Evolutionary conservation across 495 filamentous ascomycete species (phyloP).

Genomic region (Coniosporium apollinis): DNA sequence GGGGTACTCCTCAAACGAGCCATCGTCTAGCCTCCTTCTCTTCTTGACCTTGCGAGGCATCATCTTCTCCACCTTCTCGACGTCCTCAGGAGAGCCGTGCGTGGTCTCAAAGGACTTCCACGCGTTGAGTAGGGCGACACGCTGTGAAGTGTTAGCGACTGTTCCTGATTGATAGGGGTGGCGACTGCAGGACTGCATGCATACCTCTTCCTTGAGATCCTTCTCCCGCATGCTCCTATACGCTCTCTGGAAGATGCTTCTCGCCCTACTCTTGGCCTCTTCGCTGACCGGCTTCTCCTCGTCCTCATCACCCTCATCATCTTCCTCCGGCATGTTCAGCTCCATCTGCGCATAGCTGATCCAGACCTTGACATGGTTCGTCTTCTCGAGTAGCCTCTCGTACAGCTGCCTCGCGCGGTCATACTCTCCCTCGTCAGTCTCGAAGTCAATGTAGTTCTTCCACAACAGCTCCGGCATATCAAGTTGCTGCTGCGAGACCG

Average conservation of each 20-base stretch:
- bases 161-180: too few species aligned
- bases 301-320: slow-evolving; percentile 40
- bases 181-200: too few species aligned
- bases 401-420: slow-evolving; percentile 68
- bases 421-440: slow-evolving; percentile 84
- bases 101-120: slow-evolving; percentile 84
- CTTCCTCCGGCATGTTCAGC: slow-evolving; percentile 64
- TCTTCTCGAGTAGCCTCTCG: slow-evolving; percentile 81
- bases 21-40: slow-evolving; percentile 83
- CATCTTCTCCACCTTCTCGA: slow-evolving; percentile 73
- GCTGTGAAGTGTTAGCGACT: slow-evolving; percentile 22
- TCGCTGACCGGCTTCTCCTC: slow-evolving; percentile 61
- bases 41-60: slow-evolving; percentile 93
- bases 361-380: slow-evolving; percentile 97
- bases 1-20: slow-evolving; percentile 91
- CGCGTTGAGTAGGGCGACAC: slow-evolving; percentile 72
- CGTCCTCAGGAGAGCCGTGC: slow-evolving; percentile 60
- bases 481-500: slow-evolving; percentile 62
- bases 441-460: slow-evolving; percentile 97
- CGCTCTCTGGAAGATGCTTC: slow-evolving; percentile 72
- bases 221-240: slow-evolving; percentile 81
- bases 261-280: slow-evolving; percentile 62
- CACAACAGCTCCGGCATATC: slow-evolving; percentile 97
- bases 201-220: slow-evolving; percentile 79
- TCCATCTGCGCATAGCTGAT: slow-evolving; percentile 94